phyloP scores from a whole-genome alignment of 768 basidiomycete genomes.

The Tulasnella sp. region DNA sequence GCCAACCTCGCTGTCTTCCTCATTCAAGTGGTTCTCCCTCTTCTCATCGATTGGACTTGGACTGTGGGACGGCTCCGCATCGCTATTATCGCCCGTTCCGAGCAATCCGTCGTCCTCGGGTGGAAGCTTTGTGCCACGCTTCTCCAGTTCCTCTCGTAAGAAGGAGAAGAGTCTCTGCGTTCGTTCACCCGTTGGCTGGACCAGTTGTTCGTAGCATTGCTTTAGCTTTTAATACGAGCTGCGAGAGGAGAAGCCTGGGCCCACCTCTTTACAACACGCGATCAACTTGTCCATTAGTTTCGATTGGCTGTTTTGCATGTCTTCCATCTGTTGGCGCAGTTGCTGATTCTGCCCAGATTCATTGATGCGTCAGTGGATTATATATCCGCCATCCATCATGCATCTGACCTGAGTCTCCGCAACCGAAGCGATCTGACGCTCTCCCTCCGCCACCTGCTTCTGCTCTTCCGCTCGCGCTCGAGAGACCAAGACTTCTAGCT shows the following conservation, averaged over 20 bases:
- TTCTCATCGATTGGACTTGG: too few relatives aligned
- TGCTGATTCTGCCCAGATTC: conserved; percentile 42
- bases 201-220: not conserved
- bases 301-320: conserved; percentile 67
- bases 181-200: conserved; percentile 69
- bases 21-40: too few relatives aligned
- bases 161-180: conserved; percentile 72
- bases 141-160: conserved; percentile 74
- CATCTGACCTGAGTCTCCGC: conserved; percentile 65
- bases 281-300: conserved; percentile 76
- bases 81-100: too few relatives aligned
- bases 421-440: conserved; percentile 45
- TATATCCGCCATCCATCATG: not conserved
- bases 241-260: conserved; percentile 22
- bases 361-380: not conserved
- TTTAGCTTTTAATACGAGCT: not conserved
- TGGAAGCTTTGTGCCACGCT: conserved; percentile 36
- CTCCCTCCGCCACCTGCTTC: conserved; percentile 68
- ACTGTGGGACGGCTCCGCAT: too few relatives aligned
- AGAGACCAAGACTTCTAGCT: conserved; percentile 77
- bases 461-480: conserved; percentile 82
- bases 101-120: not conserved
- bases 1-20: too few relatives aligned
- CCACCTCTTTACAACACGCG: conserved; percentile 78
- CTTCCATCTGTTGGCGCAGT: conserved; percentile 66